phyloP scores from a whole-genome alignment of 495 filamentous ascomycete species.

The Aspergillus sclerotiicarbonarius region DNA sequence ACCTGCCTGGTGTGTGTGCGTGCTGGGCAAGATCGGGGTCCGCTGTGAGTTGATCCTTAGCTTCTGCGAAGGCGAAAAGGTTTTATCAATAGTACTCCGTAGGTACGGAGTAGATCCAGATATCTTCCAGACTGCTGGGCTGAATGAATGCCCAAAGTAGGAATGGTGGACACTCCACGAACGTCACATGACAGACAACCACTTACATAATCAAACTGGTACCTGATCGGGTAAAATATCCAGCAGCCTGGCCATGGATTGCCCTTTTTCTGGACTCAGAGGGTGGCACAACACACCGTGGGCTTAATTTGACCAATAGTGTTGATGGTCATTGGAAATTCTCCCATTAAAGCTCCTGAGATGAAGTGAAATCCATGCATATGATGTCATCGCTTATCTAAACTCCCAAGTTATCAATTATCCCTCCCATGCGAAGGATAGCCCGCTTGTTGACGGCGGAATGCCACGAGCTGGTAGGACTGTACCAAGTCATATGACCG shows the following conservation, averaged over 20 bases:
- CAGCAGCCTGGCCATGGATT: background rate
- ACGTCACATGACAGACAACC: background rate
- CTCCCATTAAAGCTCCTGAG: background rate
- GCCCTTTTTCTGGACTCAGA: background rate
- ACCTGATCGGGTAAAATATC: constrained; percentile 1
- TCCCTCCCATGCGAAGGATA: background rate
- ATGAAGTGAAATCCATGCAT: background rate
- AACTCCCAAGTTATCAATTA: background rate
- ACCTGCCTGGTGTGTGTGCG: no score
- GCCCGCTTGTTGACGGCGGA: background rate
- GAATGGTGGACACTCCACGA: background rate
- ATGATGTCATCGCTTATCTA: constrained; percentile 1
- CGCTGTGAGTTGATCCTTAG: no score
- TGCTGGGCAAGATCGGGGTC: no score
- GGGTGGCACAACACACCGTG: background rate
- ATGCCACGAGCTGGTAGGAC: constrained; percentile 5
- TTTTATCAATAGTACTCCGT: no score
- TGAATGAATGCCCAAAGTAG: background rate
- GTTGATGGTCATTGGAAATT: background rate
- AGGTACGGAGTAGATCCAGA: no score
- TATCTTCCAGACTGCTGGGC: no score
- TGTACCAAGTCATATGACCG: no score
- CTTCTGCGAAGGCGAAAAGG: no score
- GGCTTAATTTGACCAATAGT: background rate
- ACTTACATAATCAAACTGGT: background rate